Evolutionary conservation across 2,329 filamentous ascomycete genomes (phyloP).

Genomic region (Fusarium tanahbumbuense): DNA sequence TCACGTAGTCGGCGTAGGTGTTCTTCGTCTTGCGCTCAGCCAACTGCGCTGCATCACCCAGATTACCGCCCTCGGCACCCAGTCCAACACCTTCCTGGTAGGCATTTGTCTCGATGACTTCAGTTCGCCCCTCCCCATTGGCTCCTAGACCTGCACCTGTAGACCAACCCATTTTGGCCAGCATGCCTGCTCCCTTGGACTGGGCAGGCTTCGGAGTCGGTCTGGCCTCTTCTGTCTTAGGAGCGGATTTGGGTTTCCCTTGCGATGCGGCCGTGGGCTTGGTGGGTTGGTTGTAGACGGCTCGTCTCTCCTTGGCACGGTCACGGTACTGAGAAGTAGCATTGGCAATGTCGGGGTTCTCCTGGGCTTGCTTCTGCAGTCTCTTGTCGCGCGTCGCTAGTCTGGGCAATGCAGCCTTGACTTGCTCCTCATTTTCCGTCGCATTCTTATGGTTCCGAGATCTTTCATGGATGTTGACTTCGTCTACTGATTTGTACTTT

Average conservation of each 20-base stretch:
- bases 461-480: constrained; percentile 57
- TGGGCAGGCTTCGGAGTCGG: constrained; percentile 50
- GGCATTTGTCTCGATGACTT: constrained; percentile 71
- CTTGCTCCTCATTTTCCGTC: constrained; percentile 54
- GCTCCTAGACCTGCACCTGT: constrained; percentile 73
- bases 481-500: constrained; percentile 58
- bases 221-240: constrained; percentile 37
- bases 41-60: constrained; percentile 74
- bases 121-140: constrained; percentile 70
- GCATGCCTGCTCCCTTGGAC: constrained; percentile 73
- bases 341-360: constrained; percentile 40
- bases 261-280: constrained; percentile 58
- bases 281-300: constrained; percentile 70
- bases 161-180: constrained; percentile 80
- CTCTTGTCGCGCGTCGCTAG: constrained; percentile 55
- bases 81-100: constrained; percentile 77
- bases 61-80: constrained; percentile 75
- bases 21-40: constrained; percentile 71
- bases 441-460: constrained; percentile 58
- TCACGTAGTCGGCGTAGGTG: constrained; percentile 71
- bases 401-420: constrained; percentile 61
- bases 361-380: constrained; percentile 48
- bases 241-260: constrained; percentile 49
- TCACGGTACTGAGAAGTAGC: constrained; percentile 66
- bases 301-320: constrained; percentile 73